phyloP scores from a whole-genome alignment of 768 basidiomycete genomes.

The Exidia glandulosa region DNA sequence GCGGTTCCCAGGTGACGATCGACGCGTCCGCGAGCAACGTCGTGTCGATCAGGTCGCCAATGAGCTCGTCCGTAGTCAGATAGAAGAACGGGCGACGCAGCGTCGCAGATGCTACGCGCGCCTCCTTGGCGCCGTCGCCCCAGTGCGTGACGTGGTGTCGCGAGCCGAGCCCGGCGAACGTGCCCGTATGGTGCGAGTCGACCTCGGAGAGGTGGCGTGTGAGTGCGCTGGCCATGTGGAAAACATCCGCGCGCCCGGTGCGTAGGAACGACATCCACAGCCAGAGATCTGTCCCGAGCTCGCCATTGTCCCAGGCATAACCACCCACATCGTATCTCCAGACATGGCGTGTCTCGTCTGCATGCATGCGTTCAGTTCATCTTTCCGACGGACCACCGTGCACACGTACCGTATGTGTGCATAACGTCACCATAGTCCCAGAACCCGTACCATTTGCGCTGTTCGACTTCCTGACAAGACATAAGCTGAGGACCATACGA shows the following conservation, averaged over 20 bases:
- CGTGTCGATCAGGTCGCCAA: not conserved
- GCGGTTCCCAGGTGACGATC: not conserved
- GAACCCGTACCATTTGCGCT: constrained; percentile 1
- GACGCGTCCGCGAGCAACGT: not conserved
- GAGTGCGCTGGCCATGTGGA: not conserved
- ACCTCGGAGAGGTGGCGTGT: not conserved
- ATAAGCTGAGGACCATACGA: not conserved
- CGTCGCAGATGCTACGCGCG: not conserved
- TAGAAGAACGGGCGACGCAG: not conserved
- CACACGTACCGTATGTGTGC: not conserved
- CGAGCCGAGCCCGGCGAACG: not conserved
- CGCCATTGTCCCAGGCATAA: not conserved
- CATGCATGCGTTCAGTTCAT: not conserved
- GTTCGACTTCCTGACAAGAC: not conserved
- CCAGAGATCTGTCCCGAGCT: not conserved
- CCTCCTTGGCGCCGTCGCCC: not conserved
- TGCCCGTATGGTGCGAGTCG: not conserved
- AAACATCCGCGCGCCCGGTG: not conserved
- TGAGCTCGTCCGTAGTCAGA: not conserved
- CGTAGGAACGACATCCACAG: not conserved
- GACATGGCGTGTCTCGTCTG: not conserved
- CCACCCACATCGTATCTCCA: not conserved
- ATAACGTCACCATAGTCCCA: not conserved
- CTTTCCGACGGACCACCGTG: not conserved
- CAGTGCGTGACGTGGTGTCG: not conserved